Evolutionary conservation across 2,329 filamentous ascomycete genomes (phyloP).

Genomic region (Lizonia empirigonia): DNA sequence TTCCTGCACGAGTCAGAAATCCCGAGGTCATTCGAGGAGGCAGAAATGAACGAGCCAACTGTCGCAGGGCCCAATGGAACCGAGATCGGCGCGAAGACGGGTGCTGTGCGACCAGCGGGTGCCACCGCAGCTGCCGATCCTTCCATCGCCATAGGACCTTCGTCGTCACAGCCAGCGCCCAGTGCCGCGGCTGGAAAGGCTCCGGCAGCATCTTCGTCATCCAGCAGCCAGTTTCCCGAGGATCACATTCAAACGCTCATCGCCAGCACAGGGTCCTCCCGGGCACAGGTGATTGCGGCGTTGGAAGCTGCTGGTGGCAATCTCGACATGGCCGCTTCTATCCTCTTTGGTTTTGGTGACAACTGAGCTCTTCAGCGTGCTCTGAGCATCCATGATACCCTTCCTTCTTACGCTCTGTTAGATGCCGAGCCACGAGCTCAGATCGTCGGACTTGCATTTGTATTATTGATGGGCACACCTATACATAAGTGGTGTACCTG

Average conservation of each 20-base stretch:
- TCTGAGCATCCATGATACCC: slow-evolving; percentile 7
- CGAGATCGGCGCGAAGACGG: slow-evolving; percentile 81
- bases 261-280: slow-evolving; percentile 72
- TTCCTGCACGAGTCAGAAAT: slow-evolving; percentile 95
- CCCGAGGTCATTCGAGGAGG: slow-evolving; percentile 78
- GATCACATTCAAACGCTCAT: slow-evolving; percentile 77
- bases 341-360: slow-evolving; percentile 67
- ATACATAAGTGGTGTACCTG: not conserved
- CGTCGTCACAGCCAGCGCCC: slow-evolving; percentile 15
- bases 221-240: slow-evolving; percentile 55
- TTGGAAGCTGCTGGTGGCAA: slow-evolving; percentile 84
- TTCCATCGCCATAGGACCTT: slow-evolving; percentile 20
- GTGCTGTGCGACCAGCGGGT: slow-evolving; percentile 68
- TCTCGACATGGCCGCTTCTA: slow-evolving; percentile 82
- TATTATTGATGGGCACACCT: slow-evolving; percentile 12
- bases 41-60: slow-evolving; percentile 77
- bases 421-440: slow-evolving; percentile 1
- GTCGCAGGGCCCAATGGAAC: slow-evolving; percentile 87
- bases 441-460: slow-evolving; percentile 2
- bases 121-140: slow-evolving; percentile 41
- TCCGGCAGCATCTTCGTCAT: slow-evolving; percentile 21
- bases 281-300: slow-evolving; percentile 77
- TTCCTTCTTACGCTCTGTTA: slow-evolving; percentile 1
- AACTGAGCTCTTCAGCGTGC: not conserved
- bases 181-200: slow-evolving; percentile 24